Evolutionary conservation across 2,329 filamentous ascomycete species (phyloP).

Genomic region (Penicillium sp.): DNA sequence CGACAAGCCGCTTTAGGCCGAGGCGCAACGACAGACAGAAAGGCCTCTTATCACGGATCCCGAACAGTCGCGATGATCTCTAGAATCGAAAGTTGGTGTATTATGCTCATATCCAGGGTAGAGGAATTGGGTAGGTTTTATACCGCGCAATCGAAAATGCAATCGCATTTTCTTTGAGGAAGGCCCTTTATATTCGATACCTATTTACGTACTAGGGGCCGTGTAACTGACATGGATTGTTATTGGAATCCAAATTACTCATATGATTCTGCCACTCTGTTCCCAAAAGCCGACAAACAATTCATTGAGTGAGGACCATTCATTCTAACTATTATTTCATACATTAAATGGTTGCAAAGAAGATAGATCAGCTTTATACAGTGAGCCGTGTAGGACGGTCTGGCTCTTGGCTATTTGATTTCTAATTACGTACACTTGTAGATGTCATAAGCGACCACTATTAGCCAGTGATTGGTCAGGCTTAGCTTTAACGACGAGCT

Average conservation of each 20-base stretch:
- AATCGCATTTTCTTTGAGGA: not conserved
- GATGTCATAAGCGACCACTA: too few relatives aligned
- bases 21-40: not conserved
- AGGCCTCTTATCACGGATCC: not conserved
- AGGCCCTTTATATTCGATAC: not conserved
- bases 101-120: not conserved
- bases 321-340: not conserved
- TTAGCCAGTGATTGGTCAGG: not conserved
- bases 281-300: too few relatives aligned
- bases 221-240: too few relatives aligned
- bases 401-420: too few relatives aligned
- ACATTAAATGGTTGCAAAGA: not conserved
- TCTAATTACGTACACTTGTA: too few relatives aligned
- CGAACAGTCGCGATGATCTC: not conserved
- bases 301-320: not conserved
- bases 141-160: not conserved
- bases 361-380: not conserved
- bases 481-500: not conserved
- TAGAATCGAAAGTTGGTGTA: not conserved
- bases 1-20: not conserved
- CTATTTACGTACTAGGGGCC: too few relatives aligned
- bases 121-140: not conserved
- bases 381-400: too few relatives aligned
- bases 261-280: too few relatives aligned
- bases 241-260: too few relatives aligned